Base-by-base conservation (phyloP, 345 rosid species). In the Populus davidiana region DNA sequence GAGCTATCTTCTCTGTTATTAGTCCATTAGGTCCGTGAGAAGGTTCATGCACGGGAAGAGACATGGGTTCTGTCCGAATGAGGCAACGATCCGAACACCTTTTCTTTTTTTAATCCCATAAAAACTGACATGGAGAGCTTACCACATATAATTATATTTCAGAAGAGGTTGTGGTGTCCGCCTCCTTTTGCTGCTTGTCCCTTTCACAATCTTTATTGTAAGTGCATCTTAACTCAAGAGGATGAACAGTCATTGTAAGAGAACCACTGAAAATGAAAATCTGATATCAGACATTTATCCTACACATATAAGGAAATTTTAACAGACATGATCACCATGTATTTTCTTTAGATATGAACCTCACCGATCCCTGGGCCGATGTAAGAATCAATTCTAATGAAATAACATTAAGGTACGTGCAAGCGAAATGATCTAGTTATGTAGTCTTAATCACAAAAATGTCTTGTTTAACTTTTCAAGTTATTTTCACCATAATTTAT, bases 161-260 rank as follows among this genome's bases (percentile, higher is more conserved):
- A 76, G 21, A 75, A 67, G 54, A 65, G 72, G 83, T 73, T 78
- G 89, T 71, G 84, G 81, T 70, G 88, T 85, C 82, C 74, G 35
- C 76, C 81, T 62, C 75, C 50, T 72, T 76, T 77, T 81, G 71
- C 79, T 79, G 91, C 77, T 76, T 81, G 89, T 88, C 90, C 81
- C 49, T 78, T 78, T 86, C 90, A 80, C 50, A 39, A 33, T 77
- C 77, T 77, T 77, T 66, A 79, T 72, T 82, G 62, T 36, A 43
- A 76, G 70, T 62, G 79, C 81, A 75, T 71, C 79, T 67, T 52
- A 74, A 72, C 74, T 82, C 68, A 12, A 41, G 74, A 79, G 29
- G 85, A 75, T 82, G 76, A 79, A 69, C 81, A 61, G 75, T 81
- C 86, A 76, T 77, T 87, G 85, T 82, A 77, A 76, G 54, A 75